Percentiles rank a stretch among this genome's conserved stretches.
These are phyloP conservation scores for Penicillium hordei DNA, from an alignment of 2,329 filamentous ascomycete genomes.

Conservation along the genomic window DNA sequence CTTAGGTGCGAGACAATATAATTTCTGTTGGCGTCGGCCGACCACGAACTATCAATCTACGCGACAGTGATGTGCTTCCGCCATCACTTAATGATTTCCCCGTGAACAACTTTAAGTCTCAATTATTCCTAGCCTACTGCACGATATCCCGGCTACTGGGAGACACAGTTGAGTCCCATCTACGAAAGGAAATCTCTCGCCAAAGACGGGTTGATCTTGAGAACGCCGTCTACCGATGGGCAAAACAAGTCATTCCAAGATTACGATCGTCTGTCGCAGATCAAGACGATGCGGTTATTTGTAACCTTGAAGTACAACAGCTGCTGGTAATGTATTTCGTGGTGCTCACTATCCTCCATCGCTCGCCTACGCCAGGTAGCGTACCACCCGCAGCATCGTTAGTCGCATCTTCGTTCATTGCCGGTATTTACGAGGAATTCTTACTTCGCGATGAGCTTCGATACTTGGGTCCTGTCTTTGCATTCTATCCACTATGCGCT, in stretches of 20 bases:
- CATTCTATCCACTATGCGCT: constrained; percentile 44
- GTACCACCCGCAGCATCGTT: constrained; percentile 40
- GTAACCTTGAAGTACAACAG: constrained; percentile 39
- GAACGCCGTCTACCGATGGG: constrained; percentile 43
- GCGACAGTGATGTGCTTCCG: constrained; percentile 41
- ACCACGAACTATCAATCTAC: constrained; percentile 43
- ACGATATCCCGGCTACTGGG: constrained; percentile 43
- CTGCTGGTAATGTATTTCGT: constrained; percentile 41
- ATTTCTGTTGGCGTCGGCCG: constrained; percentile 45
- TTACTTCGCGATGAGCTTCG: constrained; percentile 43
- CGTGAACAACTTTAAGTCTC: constrained; percentile 26
- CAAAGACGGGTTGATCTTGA: constrained; percentile 35
- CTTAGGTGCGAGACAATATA: constrained; percentile 40
- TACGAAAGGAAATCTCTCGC: constrained; percentile 35
- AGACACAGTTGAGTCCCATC: constrained; percentile 42
- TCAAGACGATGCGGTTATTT: constrained; percentile 20
- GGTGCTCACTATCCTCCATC: constrained; percentile 42
- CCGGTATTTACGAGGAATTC: constrained; percentile 45
- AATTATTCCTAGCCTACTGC: constrained; percentile 42
- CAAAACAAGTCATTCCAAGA: constrained; percentile 35
- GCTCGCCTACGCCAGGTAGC: constrained; percentile 31
- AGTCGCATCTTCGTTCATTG: constrained; percentile 44
- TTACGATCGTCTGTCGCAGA: constrained; percentile 15
- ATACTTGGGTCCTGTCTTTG: constrained; percentile 43
- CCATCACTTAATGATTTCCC: constrained; percentile 40